Evolutionary conservation across 306 rosid genomes (phyloP).

Genomic region (Styphnolobium japonicum): DNA sequence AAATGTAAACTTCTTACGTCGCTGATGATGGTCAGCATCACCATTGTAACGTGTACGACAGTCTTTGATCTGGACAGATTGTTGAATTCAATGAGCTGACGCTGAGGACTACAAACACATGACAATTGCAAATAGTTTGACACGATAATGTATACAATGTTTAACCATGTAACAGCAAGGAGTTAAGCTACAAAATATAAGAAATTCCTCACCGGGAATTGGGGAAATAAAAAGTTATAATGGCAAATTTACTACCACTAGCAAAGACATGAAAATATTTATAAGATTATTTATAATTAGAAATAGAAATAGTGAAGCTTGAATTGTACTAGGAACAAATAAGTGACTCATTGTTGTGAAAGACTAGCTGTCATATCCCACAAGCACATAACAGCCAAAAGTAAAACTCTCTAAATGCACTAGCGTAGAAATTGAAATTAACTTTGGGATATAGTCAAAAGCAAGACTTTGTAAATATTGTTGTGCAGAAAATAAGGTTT

Average conservation of each 20-base stretch:
- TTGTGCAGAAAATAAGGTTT: not conserved
- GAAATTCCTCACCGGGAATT: conserved; percentile 4
- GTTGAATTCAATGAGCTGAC: conserved; percentile 23
- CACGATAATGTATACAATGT: conserved; percentile 18
- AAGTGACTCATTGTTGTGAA: not conserved
- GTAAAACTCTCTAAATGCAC: not conserved
- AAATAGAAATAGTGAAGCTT: not conserved
- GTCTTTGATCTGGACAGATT: conserved; percentile 77
- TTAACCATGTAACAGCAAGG: conserved; percentile 11
- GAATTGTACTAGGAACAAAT: not conserved
- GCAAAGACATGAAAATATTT: not conserved
- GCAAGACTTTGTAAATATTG: not conserved
- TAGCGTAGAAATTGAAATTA: conserved; percentile 5
- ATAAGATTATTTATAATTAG: not conserved
- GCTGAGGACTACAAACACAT: conserved; percentile 15
- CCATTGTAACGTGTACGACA: conserved; percentile 96
- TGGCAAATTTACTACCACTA: not conserved
- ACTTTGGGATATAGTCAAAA: not conserved
- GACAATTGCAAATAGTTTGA: conserved; percentile 23
- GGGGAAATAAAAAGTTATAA: not conserved
- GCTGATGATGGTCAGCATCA: conserved; percentile 93
- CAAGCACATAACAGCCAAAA: not conserved
- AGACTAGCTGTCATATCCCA: not conserved
- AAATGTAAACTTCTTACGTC: conserved; percentile 83
- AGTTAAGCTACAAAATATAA: conserved; percentile 11